phyloP scores from a whole-genome alignment of 495 filamentous ascomycete species.

The Barbatosphaeria neglecta region DNA sequence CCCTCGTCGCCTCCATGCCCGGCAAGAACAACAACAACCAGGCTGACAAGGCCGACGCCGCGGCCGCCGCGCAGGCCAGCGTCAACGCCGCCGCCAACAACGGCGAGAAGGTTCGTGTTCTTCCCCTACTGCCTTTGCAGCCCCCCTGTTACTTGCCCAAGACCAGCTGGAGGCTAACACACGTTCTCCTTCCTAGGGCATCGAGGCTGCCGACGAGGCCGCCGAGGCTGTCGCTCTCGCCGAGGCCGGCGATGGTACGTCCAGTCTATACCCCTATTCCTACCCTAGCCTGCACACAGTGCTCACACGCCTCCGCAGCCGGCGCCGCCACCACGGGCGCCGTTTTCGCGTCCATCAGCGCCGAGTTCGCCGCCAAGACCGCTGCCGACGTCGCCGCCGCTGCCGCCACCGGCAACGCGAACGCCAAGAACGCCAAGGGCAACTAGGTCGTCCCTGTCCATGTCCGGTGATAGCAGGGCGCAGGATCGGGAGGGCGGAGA shows the following conservation, averaged over 20 bases:
- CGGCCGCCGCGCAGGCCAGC: not conserved
- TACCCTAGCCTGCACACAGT: not conserved
- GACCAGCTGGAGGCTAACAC: not conserved
- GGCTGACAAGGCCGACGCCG: not conserved
- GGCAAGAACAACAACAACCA: not conserved
- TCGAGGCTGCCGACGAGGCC: not conserved
- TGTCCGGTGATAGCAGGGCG: not conserved
- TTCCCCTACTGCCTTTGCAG: no score
- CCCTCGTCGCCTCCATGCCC: not conserved
- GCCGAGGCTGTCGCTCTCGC: not conserved
- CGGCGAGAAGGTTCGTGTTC: not conserved
- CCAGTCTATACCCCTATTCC: not conserved
- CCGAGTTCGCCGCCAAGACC: not conserved
- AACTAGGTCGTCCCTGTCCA: not conserved
- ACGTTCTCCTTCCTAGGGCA: not conserved
- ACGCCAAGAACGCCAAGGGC: not conserved
- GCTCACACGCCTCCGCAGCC: not conserved
- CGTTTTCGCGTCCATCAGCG: not conserved
- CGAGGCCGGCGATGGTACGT: not conserved
- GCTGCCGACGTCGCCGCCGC: not conserved
- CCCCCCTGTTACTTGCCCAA: no score
- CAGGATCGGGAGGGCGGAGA: no score
- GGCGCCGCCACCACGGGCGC: conserved; percentile 1
- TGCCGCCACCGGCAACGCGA: not conserved
- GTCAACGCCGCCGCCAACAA: conserved; percentile 2